phyloP scores from a whole-genome alignment of 768 basidiomycete genomes.

The Rubroboletus satanas region DNA sequence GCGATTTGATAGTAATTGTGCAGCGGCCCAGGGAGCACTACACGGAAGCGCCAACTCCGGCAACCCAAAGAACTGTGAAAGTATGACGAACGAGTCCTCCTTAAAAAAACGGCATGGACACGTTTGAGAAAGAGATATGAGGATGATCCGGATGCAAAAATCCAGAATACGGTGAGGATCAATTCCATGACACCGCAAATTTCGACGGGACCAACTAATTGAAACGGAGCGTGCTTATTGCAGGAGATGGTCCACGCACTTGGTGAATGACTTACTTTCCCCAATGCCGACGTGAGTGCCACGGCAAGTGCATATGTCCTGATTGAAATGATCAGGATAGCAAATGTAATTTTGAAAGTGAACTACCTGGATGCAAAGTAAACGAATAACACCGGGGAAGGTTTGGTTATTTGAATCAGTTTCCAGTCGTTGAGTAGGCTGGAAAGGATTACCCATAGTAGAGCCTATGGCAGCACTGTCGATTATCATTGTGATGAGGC shows the following conservation, averaged over 20 bases:
- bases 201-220: constrained; percentile 21
- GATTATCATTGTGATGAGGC: not conserved
- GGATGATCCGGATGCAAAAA: constrained; percentile 26
- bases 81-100: constrained; percentile 15
- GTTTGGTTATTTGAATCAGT: constrained; percentile 13
- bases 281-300: constrained; percentile 13
- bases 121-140: constrained; percentile 38
- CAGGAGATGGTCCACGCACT: not conserved
- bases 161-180: constrained; percentile 12
- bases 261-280: constrained; percentile 16
- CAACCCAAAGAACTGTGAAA: constrained; percentile 35
- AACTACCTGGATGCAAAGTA: constrained; percentile 24
- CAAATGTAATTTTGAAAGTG: not conserved
- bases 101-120: constrained; percentile 34
- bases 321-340: constrained; percentile 3
- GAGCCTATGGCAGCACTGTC: constrained; percentile 13
- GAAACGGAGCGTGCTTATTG: not conserved
- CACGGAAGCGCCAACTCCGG: constrained; percentile 23
- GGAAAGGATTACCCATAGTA: constrained; percentile 26
- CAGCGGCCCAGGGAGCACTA: constrained; percentile 26
- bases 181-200: constrained; percentile 19
- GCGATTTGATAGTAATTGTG: constrained; percentile 28
- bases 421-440: constrained; percentile 20
- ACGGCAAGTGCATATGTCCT: constrained; percentile 20
- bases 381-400: constrained; percentile 17